These are phyloP conservation scores for Lasiodiplodia theobromae DNA, from an alignment of 2,329 filamentous ascomycete genomes.

Conservation along the genomic window DNA sequence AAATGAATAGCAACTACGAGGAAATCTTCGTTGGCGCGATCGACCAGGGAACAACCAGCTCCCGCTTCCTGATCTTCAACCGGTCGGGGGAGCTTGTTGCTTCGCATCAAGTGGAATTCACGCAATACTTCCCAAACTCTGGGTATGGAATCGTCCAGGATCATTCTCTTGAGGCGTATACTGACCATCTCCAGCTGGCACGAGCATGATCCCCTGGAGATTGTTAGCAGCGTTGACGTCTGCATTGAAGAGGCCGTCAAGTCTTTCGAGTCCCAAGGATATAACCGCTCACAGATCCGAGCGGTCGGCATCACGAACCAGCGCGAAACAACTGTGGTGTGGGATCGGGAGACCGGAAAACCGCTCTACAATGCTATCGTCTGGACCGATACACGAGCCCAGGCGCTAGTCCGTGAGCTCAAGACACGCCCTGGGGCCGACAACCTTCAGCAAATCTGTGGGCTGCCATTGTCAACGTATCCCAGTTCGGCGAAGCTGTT, in stretches of 20 bases:
- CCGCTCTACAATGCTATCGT: constrained; percentile 82
- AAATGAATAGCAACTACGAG: constrained; percentile 31
- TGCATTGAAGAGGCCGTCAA: constrained; percentile 77
- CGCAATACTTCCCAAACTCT: constrained; percentile 78
- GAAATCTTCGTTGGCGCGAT: constrained; percentile 79
- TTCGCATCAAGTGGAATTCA: constrained; percentile 81
- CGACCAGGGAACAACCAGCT: constrained; percentile 84
- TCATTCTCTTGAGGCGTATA: background rate
- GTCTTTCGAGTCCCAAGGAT: constrained; percentile 70
- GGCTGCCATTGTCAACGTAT: constrained; percentile 81
- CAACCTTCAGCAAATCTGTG: constrained; percentile 70
- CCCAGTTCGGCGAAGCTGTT: constrained; percentile 82
- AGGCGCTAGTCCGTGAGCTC: constrained; percentile 74
- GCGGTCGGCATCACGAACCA: constrained; percentile 84
- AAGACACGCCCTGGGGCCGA: constrained; percentile 70
- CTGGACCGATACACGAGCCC: constrained; percentile 82
- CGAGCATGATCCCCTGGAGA: constrained; percentile 78
- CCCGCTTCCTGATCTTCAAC: constrained; percentile 85
- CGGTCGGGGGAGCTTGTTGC: constrained; percentile 74
- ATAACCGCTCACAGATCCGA: constrained; percentile 69
- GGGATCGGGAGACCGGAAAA: constrained; percentile 78
- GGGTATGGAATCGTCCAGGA: constrained; percentile 62
- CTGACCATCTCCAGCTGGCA: constrained; percentile 68
- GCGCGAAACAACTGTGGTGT: constrained; percentile 80
- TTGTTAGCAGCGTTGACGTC: constrained; percentile 73